Percentiles rank a stretch among this genome's conserved stretches.
Conservation (phyloP, 2,329 filamentous ascomycete genomes). For the Xylaria sp. region DNA sequence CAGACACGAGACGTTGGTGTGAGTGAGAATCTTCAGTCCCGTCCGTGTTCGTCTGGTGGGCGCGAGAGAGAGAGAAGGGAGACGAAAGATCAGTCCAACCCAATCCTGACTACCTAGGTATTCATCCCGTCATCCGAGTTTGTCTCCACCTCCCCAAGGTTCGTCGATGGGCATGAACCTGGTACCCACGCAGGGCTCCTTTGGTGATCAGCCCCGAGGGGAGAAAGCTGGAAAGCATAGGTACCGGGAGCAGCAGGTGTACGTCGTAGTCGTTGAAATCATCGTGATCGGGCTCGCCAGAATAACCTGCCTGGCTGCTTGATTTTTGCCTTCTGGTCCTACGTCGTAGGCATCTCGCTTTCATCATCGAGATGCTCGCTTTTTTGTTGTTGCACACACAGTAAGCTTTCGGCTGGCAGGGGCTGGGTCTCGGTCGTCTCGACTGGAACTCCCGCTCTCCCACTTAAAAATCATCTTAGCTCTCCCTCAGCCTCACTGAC, state of each 20-base stretch:
- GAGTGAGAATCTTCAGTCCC: neutral
- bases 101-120: neutral
- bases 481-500: slow-evolving; percentile 4
- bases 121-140: neutral
- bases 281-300: neutral
- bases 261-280: neutral
- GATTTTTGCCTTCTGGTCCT: neutral
- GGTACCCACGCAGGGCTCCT: neutral
- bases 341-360: neutral
- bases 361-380: too few species aligned
- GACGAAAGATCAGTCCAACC: neutral
- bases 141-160: neutral
- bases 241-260: too few species aligned
- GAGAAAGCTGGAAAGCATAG: neutral
- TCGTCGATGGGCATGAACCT: neutral
- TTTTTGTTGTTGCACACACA: neutral
- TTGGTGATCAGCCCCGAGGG: neutral
- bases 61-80: too few species aligned
- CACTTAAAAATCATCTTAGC: too few species aligned
- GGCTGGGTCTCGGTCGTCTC: neutral
- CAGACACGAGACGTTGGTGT: too few species aligned
- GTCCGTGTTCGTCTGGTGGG: neutral
- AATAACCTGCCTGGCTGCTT: neutral
- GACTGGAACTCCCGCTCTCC: neutral
- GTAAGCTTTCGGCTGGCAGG: neutral